Conservation (phyloP, 768 basidiomycete genomes). For the Serendipita indica region DNA sequence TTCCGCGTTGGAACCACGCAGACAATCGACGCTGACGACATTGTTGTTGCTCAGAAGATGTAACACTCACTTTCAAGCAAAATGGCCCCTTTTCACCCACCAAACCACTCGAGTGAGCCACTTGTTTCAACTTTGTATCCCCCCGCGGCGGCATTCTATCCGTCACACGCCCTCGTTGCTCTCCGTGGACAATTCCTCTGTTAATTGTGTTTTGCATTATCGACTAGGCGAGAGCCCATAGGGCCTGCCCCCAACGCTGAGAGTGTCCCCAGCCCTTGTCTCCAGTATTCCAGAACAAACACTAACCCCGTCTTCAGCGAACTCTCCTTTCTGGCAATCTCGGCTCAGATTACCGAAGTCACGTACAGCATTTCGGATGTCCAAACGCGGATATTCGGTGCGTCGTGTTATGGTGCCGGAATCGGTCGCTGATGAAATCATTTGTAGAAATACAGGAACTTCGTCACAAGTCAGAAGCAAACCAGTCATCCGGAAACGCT, state of each 20-base stretch:
- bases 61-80: not conserved
- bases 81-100: not conserved
- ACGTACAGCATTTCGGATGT: constrained; percentile 80
- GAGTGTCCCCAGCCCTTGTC: not conserved
- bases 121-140: not conserved
- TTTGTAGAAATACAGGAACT: constrained; percentile 77
- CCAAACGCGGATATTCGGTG: constrained; percentile 82
- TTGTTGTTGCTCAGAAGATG: not conserved
- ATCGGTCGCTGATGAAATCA: not conserved
- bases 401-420: constrained; percentile 15
- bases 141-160: not conserved
- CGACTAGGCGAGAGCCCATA: not conserved
- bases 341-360: constrained; percentile 75
- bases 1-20: not conserved
- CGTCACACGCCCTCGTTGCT: not conserved
- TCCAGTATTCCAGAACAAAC: not conserved
- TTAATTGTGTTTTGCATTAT: not conserved
- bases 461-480: constrained; percentile 51
- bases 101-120: not conserved
- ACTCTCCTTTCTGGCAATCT: constrained; percentile 59
- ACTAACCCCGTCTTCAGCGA: constrained; percentile 33
- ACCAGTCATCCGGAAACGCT: constrained; percentile 39
- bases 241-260: not conserved
- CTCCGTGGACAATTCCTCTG: not conserved
- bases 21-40: not conserved